Percentiles rank a stretch among this genome's conserved stretches.
phyloP scores from a whole-genome alignment of 1,284 basidiomycete genomes.

The Puccinia triticina region DNA sequence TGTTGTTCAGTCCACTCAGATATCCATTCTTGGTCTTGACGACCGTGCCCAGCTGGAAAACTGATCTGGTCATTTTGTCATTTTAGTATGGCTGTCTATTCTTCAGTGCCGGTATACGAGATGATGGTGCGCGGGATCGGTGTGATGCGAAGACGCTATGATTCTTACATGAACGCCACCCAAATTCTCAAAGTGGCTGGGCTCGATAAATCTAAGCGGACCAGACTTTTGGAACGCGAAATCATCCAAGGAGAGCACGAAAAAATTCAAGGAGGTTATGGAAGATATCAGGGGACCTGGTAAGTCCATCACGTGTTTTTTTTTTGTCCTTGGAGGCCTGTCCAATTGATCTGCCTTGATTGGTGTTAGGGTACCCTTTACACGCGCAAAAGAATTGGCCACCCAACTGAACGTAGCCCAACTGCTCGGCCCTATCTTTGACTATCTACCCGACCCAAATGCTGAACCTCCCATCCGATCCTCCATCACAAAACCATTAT shows the following conservation, averaged over 20 bases:
- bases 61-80: neutral
- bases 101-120: conserved; percentile 63
- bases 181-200: conserved; percentile 99
- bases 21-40: conserved; percentile 9
- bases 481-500: neutral
- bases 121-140: conserved; percentile 84
- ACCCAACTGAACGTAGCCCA: conserved; percentile 84
- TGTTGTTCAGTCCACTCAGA: conserved; percentile 16
- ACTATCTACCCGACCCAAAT: conserved; percentile 73
- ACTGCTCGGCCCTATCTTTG: conserved; percentile 82
- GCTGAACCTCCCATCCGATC: conserved; percentile 24
- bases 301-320: conserved; percentile 61
- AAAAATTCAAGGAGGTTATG: conserved; percentile 98
- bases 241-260: conserved; percentile 94
- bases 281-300: conserved; percentile 99
- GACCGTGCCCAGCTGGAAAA: neutral
- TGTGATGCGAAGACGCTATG: conserved; percentile 91
- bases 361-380: conserved; percentile 78
- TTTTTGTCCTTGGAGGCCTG: neutral
- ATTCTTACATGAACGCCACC: conserved; percentile 92
- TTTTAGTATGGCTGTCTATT: conserved; percentile 59
- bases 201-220: conserved; percentile 91
- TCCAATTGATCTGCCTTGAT: neutral
- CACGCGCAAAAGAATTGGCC: conserved; percentile 84
- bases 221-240: conserved; percentile 98